phyloP scores from a whole-genome alignment of 495 filamentous ascomycete species.

The Aspergillus olivimuriae region DNA sequence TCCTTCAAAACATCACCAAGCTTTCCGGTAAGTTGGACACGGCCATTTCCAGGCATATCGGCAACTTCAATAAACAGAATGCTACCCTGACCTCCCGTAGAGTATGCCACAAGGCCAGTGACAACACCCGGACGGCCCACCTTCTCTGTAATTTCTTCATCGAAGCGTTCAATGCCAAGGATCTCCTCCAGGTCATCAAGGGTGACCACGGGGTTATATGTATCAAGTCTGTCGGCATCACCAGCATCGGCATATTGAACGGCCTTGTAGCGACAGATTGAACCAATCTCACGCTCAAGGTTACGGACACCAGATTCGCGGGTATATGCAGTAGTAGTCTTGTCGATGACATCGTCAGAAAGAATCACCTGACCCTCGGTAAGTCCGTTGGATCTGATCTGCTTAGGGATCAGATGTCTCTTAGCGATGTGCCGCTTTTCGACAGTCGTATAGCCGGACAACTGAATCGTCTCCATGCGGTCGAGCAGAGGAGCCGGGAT shows the following conservation, averaged over 20 bases:
- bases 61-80: conserved; percentile 98
- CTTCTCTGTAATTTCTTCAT: conserved; percentile 92
- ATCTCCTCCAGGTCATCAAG: conserved; percentile 81
- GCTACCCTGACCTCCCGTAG: conserved; percentile 83
- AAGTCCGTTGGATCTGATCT: conserved; percentile 77
- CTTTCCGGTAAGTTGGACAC: conserved; percentile 95
- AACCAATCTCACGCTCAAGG: conserved; percentile 90
- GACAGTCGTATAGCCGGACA: conserved; percentile 95
- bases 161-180: conserved; percentile 88
- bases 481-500: conserved; percentile 94
- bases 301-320: conserved; percentile 97
- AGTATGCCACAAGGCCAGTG: conserved; percentile 96
- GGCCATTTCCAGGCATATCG: conserved; percentile 90
- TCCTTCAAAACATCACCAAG: conserved; percentile 98
- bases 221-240: conserved; percentile 60
- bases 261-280: conserved; percentile 90
- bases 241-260: conserved; percentile 89
- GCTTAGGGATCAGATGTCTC: conserved; percentile 91
- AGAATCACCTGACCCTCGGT: conserved; percentile 64
- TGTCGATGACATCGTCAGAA: conserved; percentile 78
- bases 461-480: conserved; percentile 89
- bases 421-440: conserved; percentile 96
- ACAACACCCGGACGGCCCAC: conserved; percentile 86
- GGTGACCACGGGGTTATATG: conserved; percentile 69
- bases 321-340: conserved; percentile 92